Percentiles rank a stretch among this genome's conserved stretches.
Conservation (phyloP, 2,329 filamentous ascomycete species). For the Aspergillus sp. region DNA sequence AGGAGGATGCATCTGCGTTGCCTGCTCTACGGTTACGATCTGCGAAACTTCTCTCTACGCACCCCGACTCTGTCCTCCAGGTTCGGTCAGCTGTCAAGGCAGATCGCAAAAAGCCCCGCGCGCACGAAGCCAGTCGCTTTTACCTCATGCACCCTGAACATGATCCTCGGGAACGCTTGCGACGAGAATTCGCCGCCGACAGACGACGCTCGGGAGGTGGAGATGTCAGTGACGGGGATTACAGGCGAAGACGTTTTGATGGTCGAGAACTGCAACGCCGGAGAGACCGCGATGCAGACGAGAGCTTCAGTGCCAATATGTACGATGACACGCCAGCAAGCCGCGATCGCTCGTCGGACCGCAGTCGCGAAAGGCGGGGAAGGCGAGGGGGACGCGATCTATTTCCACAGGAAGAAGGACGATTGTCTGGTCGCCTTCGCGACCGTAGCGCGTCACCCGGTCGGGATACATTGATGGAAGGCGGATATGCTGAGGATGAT, state of each 20-base stretch:
- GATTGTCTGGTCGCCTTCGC: slow-evolving; percentile 52
- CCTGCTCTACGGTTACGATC: slow-evolving; percentile 65
- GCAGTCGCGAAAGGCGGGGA: slow-evolving; percentile 33
- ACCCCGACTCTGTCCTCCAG: slow-evolving; percentile 68
- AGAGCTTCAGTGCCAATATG: slow-evolving; percentile 72
- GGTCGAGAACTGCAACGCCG: slow-evolving; percentile 55
- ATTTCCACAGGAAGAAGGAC: slow-evolving; percentile 39
- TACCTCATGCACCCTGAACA: slow-evolving; percentile 90
- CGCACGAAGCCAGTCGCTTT: slow-evolving; percentile 80
- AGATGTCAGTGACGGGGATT: slow-evolving; percentile 44
- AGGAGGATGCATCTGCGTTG: slow-evolving; percentile 48
- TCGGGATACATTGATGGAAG: slow-evolving; percentile 50
- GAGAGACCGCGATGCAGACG: slow-evolving; percentile 52
- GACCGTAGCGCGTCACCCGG: slow-evolving; percentile 64
- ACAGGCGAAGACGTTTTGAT: slow-evolving; percentile 59
- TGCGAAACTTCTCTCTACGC: slow-evolving; percentile 68
- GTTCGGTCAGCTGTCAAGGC: slow-evolving; percentile 72
- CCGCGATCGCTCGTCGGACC: slow-evolving; percentile 31
- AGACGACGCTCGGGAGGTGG: slow-evolving; percentile 41
- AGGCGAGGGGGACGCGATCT: slow-evolving; percentile 37
- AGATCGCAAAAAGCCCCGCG: slow-evolving; percentile 79
- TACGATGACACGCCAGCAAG: slow-evolving; percentile 68
- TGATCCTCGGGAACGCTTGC: slow-evolving; percentile 73
- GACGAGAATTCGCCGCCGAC: slow-evolving; percentile 54
- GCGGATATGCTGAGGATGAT: slow-evolving; percentile 35